Evolutionary conservation across 805 yeast species (phyloP).

Genomic region (Nadsonia fulvescens): DNA sequence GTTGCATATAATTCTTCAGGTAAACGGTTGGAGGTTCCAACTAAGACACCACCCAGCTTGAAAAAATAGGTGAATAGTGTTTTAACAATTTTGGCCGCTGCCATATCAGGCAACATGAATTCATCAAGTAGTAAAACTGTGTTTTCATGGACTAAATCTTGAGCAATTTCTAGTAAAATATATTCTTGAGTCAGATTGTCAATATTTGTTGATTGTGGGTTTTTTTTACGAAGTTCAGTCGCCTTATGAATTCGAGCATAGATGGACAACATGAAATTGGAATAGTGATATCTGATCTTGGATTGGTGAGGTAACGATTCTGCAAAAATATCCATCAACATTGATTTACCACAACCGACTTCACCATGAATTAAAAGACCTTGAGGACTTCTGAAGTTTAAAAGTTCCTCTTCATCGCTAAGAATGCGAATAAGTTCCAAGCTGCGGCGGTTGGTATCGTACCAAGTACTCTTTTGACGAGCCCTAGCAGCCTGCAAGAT

Average conservation of each 20-base stretch:
- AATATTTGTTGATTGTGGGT: conserved; percentile 18
- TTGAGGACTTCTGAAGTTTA: conserved; percentile 38
- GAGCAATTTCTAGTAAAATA: conserved; percentile 47
- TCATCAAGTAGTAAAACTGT: conserved; percentile 52
- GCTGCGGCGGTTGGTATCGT: conserved; percentile 9
- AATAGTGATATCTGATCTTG: conserved; percentile 55
- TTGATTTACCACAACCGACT: conserved; percentile 53
- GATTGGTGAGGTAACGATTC: conserved; percentile 41
- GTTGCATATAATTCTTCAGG: conserved; percentile 54
- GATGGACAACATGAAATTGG: conserved; percentile 52
- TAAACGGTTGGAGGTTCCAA: conserved; percentile 54
- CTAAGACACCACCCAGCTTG: conserved; percentile 55
- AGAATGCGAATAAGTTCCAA: conserved; percentile 30
- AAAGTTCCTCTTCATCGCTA: conserved; percentile 43
- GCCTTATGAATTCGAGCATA: conserved; percentile 41
- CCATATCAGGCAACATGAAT: conserved; percentile 62
- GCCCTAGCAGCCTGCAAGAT: too few relatives aligned
- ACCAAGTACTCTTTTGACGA: too few relatives aligned
- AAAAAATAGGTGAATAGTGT: conserved; percentile 50
- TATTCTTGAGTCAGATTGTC: conserved; percentile 37
- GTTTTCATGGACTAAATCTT: conserved; percentile 37
- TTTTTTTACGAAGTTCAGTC: conserved; percentile 26
- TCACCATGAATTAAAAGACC: conserved; percentile 36
- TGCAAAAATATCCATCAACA: conserved; percentile 60
- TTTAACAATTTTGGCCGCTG: conserved; percentile 52